Conservation (phyloP, 2,329 filamentous ascomycete species). For the Fusarium tricinctum region DNA sequence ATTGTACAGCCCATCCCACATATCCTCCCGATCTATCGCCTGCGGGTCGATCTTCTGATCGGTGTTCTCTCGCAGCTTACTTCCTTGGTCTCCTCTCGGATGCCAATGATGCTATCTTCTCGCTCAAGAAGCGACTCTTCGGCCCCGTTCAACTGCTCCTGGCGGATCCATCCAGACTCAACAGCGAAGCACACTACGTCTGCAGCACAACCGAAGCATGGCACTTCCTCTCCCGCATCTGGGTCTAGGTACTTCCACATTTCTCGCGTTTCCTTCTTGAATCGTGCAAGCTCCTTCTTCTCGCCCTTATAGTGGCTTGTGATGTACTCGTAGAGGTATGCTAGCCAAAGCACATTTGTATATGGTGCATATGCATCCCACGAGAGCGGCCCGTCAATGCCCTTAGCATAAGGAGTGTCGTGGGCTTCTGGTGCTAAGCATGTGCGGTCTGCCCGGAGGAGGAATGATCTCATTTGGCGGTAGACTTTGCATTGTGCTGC, state of each 20-base stretch:
- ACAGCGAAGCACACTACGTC: conserved; percentile 70
- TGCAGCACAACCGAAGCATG: conserved; percentile 68
- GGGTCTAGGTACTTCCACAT: conserved; percentile 69
- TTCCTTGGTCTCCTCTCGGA: conserved; percentile 47
- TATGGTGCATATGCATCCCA: conserved; percentile 71
- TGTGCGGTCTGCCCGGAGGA: conserved; percentile 65
- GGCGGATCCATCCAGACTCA: conserved; percentile 69
- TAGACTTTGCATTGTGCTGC: conserved; percentile 73
- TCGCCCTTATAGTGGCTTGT: conserved; percentile 62
- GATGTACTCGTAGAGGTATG: conserved; percentile 71
- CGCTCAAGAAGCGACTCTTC: conserved; percentile 55
- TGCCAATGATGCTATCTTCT: conserved; percentile 59
- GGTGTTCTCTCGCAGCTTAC: conserved; percentile 40
- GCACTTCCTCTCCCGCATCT: conserved; percentile 61
- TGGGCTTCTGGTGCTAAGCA: conserved; percentile 65
- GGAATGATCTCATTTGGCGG: conserved; percentile 72
- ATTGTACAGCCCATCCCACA: conserved; percentile 15
- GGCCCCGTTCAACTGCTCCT: conserved; percentile 63
- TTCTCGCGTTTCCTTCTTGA: conserved; percentile 65
- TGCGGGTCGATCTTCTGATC: conserved; percentile 48
- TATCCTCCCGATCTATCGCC: conserved; percentile 19
- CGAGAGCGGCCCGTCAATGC: conserved; percentile 63
- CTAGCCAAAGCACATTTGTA: conserved; percentile 75
- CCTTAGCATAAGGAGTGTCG: conserved; percentile 61
- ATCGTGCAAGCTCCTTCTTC: conserved; percentile 61